Evolutionary conservation across 2,329 filamentous ascomycete species (phyloP).

Genomic region (Penicillium sp.): DNA sequence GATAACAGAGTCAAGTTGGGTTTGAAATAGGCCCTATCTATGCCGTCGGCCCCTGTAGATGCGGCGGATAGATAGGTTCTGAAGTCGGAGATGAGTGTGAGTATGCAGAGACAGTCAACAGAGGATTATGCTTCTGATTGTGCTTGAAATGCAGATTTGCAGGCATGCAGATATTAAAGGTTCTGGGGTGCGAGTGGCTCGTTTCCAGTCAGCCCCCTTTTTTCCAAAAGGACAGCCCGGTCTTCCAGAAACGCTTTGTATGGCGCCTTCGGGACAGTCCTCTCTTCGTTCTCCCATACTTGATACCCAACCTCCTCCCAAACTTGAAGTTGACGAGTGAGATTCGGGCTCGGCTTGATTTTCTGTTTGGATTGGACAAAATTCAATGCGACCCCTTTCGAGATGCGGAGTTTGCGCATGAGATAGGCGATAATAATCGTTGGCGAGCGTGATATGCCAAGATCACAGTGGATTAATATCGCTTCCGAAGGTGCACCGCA

Average conservation of each 20-base stretch:
- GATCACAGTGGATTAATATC: constrained; percentile 29
- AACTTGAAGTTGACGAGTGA: constrained; percentile 27
- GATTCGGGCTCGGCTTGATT: constrained; percentile 26
- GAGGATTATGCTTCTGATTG: not conserved
- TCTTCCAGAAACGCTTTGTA: constrained; percentile 27
- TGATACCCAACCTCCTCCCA: constrained; percentile 29
- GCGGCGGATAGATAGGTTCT: no score
- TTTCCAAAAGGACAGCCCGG: constrained; percentile 15
- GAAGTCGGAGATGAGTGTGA: no score
- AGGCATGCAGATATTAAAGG: constrained; percentile 1
- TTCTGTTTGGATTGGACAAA: constrained; percentile 27
- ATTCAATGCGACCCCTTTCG: constrained; percentile 19
- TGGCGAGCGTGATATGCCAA: constrained; percentile 30
- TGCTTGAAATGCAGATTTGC: not conserved
- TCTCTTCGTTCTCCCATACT: constrained; percentile 28
- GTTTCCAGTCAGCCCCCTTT: constrained; percentile 22
- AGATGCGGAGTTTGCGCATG: constrained; percentile 26
- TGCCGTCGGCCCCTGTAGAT: no score
- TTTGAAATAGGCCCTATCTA: no score
- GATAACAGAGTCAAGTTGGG: no score
- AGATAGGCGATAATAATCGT: constrained; percentile 31
- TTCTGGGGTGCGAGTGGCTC: constrained; percentile 19
- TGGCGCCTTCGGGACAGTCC: constrained; percentile 23
- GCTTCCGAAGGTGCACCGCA: constrained; percentile 9
- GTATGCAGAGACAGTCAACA: no score